Evolutionary conservation across 371 early-diverging fungal genomes (phyloP).

Genomic region (Rhizopus delemar): DNA sequence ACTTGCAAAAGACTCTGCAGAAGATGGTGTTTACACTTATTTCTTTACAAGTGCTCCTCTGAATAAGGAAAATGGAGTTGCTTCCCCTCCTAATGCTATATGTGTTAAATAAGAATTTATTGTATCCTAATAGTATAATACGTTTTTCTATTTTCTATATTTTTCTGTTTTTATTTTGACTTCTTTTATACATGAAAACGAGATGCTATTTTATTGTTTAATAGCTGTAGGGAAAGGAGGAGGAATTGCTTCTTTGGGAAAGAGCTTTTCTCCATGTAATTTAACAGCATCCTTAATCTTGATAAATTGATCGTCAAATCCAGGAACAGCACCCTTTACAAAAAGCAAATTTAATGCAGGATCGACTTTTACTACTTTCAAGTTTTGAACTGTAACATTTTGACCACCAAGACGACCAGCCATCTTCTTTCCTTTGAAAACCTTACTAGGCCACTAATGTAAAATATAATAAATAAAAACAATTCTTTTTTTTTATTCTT

Average conservation of each 20-base stretch:
- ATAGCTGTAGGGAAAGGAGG: constrained; percentile 77
- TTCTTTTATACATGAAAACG: neutral
- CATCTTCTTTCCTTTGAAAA: constrained; percentile 98
- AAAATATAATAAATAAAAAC: neutral
- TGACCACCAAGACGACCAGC: constrained; percentile 94
- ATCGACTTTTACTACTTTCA: constrained; percentile 90
- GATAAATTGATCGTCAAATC: constrained; percentile 82
- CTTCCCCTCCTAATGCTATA: constrained; percentile 46
- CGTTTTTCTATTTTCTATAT: no score
- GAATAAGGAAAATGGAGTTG: constrained; percentile 44
- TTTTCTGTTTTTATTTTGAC: neutral
- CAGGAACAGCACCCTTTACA: constrained; percentile 92
- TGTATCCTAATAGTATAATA: no score
- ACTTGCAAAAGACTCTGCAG: constrained; percentile 43
- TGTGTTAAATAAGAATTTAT: constrained; percentile 38
- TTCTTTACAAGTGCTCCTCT: constrained; percentile 49
- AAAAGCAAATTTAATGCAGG: constrained; percentile 79
- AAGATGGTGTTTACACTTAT: constrained; percentile 37
- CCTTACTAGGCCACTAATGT: constrained; percentile 78
- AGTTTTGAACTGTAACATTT: constrained; percentile 76
- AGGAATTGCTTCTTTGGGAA: constrained; percentile 67
- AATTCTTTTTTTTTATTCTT: neutral
- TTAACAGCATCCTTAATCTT: constrained; percentile 86
- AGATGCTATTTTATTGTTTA: constrained; percentile 28
- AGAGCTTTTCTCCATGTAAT: constrained; percentile 67